These are phyloP conservation scores for Schoenoplectus triqueter DNA, from an alignment of 202 grass and related monocot species.

Conservation along the genomic window DNA sequence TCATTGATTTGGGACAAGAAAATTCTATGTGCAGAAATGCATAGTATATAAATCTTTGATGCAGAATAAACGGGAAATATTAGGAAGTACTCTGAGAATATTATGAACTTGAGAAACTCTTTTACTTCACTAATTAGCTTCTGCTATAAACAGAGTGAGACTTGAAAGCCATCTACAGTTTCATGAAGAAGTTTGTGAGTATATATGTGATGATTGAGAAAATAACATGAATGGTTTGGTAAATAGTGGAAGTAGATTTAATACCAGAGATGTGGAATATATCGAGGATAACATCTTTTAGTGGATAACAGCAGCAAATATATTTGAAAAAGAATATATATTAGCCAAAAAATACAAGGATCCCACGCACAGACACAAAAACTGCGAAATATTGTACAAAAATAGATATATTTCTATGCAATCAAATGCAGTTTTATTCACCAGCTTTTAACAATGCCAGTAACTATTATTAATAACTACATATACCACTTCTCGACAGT, in stretches of 20 bases:
- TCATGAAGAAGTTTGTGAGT: conserved; percentile 27
- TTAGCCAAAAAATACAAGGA: not conserved
- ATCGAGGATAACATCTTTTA: not conserved
- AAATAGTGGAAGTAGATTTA: not conserved
- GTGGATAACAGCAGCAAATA: not conserved
- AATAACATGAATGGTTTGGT: not conserved
- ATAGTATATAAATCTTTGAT: not conserved
- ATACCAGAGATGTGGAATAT: conserved; percentile 10
- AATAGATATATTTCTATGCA: not conserved
- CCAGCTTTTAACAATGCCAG: not conserved
- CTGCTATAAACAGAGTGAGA: not conserved
- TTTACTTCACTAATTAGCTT: conserved; percentile 7
- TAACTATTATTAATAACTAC: not conserved
- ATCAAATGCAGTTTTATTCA: not conserved
- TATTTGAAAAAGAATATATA: not conserved
- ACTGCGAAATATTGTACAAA: not conserved
- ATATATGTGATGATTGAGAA: conserved; percentile 7
- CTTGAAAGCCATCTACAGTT: conserved; percentile 9
- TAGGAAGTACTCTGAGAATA: not conserved
- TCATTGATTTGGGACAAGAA: not conserved
- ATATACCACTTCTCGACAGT: not conserved
- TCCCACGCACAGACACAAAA: not conserved
- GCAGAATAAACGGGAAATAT: not conserved
- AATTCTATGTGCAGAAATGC: not conserved
- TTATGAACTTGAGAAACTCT: not conserved